phyloP scores from a whole-genome alignment of 805 yeast species.

The Lipomyces starkeyi region DNA sequence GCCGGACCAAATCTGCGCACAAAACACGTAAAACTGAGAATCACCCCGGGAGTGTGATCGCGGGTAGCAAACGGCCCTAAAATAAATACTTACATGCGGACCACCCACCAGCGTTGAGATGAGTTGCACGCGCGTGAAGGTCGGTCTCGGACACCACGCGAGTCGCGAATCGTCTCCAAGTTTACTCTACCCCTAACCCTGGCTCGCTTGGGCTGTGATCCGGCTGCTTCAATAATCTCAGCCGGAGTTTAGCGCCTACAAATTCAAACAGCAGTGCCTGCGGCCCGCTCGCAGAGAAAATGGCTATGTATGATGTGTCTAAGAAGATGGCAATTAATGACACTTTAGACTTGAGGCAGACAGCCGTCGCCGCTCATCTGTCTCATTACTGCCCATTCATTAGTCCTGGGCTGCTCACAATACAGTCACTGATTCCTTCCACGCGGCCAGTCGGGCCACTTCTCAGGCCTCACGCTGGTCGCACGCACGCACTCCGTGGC shows the following conservation, averaged over 20 bases:
- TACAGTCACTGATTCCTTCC: neutral
- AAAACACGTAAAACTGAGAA: neutral
- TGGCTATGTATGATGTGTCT: too few species aligned
- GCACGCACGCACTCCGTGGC: neutral
- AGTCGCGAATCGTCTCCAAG: neutral
- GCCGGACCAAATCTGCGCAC: neutral
- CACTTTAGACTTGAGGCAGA: neutral
- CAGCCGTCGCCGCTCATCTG: neutral
- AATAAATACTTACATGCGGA: neutral
- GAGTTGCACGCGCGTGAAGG: neutral
- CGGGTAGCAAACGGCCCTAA: neutral
- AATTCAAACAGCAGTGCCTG: neutral
- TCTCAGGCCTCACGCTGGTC: neutral
- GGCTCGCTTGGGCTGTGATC: neutral
- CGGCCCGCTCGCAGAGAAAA: neutral
- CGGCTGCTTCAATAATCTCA: neutral
- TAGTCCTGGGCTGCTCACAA: neutral
- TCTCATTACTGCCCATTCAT: too few species aligned
- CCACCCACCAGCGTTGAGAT: neutral
- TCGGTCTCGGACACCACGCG: neutral
- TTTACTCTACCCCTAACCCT: neutral
- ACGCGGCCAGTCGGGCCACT: neutral
- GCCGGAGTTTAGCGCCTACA: too few species aligned
- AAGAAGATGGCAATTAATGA: too few species aligned
- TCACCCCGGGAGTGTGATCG: neutral